These are phyloP conservation scores for Stellera chamaejasme DNA, from an alignment of 345 rosid genomes.

Conservation along the genomic window DNA sequence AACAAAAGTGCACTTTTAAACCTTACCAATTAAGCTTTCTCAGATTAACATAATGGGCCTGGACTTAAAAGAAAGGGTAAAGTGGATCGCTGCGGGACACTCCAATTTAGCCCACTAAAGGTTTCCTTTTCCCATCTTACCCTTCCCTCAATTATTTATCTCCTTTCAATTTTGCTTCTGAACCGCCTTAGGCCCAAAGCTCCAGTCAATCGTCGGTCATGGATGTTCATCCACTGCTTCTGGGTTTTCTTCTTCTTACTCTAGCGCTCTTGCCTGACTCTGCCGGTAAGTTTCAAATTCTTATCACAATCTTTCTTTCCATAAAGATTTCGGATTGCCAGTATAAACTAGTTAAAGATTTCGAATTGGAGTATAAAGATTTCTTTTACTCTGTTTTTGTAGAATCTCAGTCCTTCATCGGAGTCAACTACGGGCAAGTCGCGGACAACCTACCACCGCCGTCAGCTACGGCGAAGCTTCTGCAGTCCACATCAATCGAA, in stretches of 20 bases:
- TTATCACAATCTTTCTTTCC: not conserved
- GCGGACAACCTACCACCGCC: constrained; percentile 87
- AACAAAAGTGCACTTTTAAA: too few relatives aligned
- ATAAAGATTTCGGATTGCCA: not conserved
- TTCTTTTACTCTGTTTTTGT: constrained; percentile 6
- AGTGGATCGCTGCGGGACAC: too few relatives aligned
- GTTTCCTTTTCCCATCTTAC: constrained; percentile 1
- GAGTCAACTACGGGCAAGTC: constrained; percentile 74
- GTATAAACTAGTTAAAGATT: not conserved
- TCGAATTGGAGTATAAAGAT: too few relatives aligned
- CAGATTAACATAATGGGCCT: too few relatives aligned
- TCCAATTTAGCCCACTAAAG: constrained; percentile 2
- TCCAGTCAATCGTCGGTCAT: constrained; percentile 17
- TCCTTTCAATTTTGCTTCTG: not conserved
- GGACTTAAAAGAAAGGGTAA: too few relatives aligned
- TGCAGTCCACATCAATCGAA: constrained; percentile 60
- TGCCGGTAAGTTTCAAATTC: constrained; percentile 40
- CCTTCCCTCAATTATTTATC: constrained; percentile 11
- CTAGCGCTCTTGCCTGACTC: constrained; percentile 16
- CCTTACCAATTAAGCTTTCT: too few relatives aligned
- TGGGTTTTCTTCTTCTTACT: constrained; percentile 26
- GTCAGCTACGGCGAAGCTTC: constrained; percentile 59
- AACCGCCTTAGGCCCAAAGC: not conserved
- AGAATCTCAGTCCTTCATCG: constrained; percentile 73
- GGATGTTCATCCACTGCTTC: constrained; percentile 25